phyloP scores from a whole-genome alignment of 495 filamentous ascomycete species.

The Xylaria nigripes region DNA sequence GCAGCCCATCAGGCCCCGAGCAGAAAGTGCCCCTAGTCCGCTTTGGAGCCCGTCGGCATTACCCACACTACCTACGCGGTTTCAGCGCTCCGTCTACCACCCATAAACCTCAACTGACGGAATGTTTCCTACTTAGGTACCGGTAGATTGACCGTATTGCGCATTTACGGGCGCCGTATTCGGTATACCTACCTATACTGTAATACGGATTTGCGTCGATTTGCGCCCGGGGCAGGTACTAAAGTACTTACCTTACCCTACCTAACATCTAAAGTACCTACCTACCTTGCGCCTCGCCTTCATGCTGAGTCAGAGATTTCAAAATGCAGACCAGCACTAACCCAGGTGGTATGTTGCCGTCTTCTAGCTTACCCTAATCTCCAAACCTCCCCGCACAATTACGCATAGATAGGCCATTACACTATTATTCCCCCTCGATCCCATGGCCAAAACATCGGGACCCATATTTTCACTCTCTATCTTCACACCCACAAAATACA shows the following conservation, averaged over 20 bases:
- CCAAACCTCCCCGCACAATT: constrained; percentile 7
- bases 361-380: constrained; percentile 4
- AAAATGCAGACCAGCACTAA: constrained; percentile 5
- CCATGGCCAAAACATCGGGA: constrained; percentile 3
- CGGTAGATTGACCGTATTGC: constrained; percentile 1
- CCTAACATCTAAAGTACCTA: not conserved
- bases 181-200: no score
- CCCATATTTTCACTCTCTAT: not conserved
- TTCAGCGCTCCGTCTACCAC: not conserved
- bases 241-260: not conserved
- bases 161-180: not conserved
- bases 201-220: not conserved
- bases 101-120: constrained; percentile 1
- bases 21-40: no score
- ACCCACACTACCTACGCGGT: no score
- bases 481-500: constrained; percentile 1
- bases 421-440: constrained; percentile 7
- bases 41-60: no score
- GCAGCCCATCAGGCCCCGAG: no score
- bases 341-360: constrained; percentile 6
- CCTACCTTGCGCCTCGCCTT: not conserved
- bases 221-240: not conserved
- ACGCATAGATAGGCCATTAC: constrained; percentile 12
- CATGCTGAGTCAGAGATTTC: constrained; percentile 11
- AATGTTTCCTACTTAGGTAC: not conserved